Conservation (phyloP, 257 asterid species). For the Ajuga chamaepitys region DNA sequence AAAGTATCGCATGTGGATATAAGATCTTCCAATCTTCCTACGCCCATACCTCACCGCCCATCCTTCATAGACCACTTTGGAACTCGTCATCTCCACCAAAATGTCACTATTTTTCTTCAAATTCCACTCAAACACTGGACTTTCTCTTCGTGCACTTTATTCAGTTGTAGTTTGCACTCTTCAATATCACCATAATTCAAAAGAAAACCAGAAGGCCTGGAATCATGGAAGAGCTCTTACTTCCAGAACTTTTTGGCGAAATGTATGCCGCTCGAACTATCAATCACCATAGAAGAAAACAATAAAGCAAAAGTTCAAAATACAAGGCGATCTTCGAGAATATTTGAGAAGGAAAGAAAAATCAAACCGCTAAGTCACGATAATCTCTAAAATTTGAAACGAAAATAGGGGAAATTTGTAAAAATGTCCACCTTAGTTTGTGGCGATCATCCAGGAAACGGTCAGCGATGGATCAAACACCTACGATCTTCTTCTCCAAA, state of each 20-base stretch:
- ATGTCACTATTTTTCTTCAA: not conserved
- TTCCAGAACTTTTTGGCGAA: slow-evolving; percentile 13
- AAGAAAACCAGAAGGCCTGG: not conserved
- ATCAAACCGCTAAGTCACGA: not conserved
- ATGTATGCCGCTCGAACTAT: slow-evolving; percentile 16
- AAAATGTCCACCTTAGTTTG: slow-evolving; percentile 9
- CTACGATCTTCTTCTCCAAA: slow-evolving; percentile 28
- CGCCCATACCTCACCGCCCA: slow-evolving; percentile 97
- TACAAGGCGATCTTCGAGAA: not conserved
- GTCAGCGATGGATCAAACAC: slow-evolving; percentile 26
- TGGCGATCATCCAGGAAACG: slow-evolving; percentile 4
- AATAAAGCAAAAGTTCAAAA: not conserved
- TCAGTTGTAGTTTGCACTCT: not conserved
- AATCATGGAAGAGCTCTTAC: slow-evolving; percentile 17
- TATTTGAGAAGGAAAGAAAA: not conserved
- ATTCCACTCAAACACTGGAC: slow-evolving; percentile 3
- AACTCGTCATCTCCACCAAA: slow-evolving; percentile 50
- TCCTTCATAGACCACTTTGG: slow-evolving; percentile 85
- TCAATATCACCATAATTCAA: not conserved
- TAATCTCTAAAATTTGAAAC: slow-evolving; percentile 1
- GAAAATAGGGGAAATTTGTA: not conserved
- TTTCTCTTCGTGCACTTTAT: not conserved
- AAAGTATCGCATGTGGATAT: slow-evolving; percentile 81
- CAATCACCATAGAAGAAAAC: slow-evolving; percentile 16
- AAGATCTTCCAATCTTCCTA: slow-evolving; percentile 83